Evolutionary conservation across 2,329 filamentous ascomycete species (phyloP), one percentile per base, ranked within the genome.

Genomic region (Penicillium sp.): DNA sequence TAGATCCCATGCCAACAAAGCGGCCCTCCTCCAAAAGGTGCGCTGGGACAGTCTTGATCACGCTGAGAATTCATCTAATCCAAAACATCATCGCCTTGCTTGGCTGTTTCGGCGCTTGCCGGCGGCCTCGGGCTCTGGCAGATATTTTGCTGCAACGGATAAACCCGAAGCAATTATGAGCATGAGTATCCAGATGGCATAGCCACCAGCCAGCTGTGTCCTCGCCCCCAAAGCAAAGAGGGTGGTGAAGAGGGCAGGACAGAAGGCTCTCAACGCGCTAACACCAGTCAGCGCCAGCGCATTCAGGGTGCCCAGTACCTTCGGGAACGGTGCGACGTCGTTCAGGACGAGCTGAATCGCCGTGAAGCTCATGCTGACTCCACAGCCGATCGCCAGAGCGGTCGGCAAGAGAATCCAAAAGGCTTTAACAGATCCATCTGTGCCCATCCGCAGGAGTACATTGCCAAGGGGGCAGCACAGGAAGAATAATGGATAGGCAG

Each of bases 301-400:
- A 63, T 93, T 93, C 29, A 94, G 75, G 0, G 85, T 90, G 0
- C 87, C 89, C 10, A 93, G 76, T 0, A 85, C 82, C 40, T 79
- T 77, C 1, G 84, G 81, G 10, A 80, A 84, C 0, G 90, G 90
- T 0, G 86, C 81, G 2, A 89, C 83, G 56, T 92, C 88, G 70
- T 93, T 93, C 32, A 93, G 68, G 0, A 85, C 85, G 9, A 93
- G 83, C 76, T 92, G 89, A 1, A 87, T 81, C 2, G 80, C 85
- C 0, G 88, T 92, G 67, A 88, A 89, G 2, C 81, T 78, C 87
- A 90, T 90, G 47, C 80, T 81, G 0, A 89, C 82, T 1, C 85
- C 85, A 13, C 81, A 81, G 0, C 86, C 87, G 0, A 89, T n/a
- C 0, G 77, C 74, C 11, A 86, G 69, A 10, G 72, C 48, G 0